Percentiles rank a stretch among this genome's conserved stretches.
These are phyloP conservation scores for Drechslerella stenobrocha DNA, from an alignment of 2,329 filamentous ascomycete genomes.

Conservation along the genomic window DNA sequence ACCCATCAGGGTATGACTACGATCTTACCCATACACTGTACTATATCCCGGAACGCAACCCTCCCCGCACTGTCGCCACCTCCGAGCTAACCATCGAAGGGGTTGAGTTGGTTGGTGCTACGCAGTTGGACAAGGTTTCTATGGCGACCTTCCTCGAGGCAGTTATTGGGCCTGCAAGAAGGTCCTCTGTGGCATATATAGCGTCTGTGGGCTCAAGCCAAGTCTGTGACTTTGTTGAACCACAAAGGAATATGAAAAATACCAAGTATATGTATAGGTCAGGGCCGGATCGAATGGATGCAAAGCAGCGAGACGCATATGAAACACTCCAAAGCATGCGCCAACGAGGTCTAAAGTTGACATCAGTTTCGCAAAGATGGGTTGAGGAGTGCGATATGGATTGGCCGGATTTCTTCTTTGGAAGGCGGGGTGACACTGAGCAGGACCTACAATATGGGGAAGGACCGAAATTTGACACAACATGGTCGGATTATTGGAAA, in stretches of 20 bases:
- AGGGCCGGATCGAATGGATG: conserved; percentile 11
- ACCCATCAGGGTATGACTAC: conserved; percentile 15
- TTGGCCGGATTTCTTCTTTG: conserved; percentile 17
- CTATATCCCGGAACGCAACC: conserved; percentile 15
- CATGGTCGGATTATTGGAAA: conserved; percentile 17
- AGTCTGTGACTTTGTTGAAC: conserved; percentile 10
- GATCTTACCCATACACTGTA: conserved; percentile 15
- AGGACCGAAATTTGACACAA: conserved; percentile 13
- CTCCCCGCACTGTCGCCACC: conserved; percentile 10
- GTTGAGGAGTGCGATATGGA: conserved; percentile 11
- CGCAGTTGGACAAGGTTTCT: conserved; percentile 8
- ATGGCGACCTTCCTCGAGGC: conserved; percentile 12
- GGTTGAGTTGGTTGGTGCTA: conserved; percentile 15
- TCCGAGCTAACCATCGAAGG: conserved; percentile 15
- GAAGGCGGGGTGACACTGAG: conserved; percentile 4
- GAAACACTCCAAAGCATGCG: conserved; percentile 17
- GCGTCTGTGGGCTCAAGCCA: conserved; percentile 4
- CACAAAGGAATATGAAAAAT: conserved; percentile 12
- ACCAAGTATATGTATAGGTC: conserved; percentile 11
- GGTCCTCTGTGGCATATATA: conserved; percentile 14
- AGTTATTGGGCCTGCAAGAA: conserved; percentile 9
- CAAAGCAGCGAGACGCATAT: conserved; percentile 16
- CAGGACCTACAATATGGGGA: conserved; percentile 13
- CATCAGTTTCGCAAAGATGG: conserved; percentile 10
- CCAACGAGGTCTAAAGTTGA: conserved; percentile 11